Conservation (phyloP, 345 rosid genomes). For the rapeseed (Brassica napus) region DNA sequence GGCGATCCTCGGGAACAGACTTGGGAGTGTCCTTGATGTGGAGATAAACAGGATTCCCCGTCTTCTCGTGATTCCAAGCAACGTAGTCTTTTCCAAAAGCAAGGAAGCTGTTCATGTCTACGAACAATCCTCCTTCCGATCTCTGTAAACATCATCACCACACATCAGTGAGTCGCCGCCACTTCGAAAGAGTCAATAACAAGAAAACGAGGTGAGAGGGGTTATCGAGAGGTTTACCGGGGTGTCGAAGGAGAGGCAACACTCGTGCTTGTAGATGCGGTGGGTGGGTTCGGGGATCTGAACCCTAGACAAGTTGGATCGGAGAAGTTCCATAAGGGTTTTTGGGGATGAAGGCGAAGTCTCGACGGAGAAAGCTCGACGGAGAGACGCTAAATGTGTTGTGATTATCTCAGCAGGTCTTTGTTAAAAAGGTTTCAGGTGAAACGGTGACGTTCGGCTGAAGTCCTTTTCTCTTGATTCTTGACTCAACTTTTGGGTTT, state of each 20-base stretch:
- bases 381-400: no score
- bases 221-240: constrained; percentile 49
- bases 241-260: constrained; percentile 92
- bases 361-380: constrained; percentile 12
- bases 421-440: background rate
- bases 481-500: constrained; percentile 33
- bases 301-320: constrained; percentile 91
- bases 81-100: constrained; percentile 91
- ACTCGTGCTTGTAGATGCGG: constrained; percentile 96
- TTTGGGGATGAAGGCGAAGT: background rate
- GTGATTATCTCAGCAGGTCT: constrained; percentile 1
- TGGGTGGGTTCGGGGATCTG: constrained; percentile 99
- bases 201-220: constrained; percentile 10
- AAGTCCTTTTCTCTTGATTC: constrained; percentile 21
- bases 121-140: constrained; percentile 86
- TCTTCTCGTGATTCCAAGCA: constrained; percentile 87
- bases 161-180: background rate
- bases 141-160: constrained; percentile 51
- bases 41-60: constrained; percentile 85
- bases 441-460: constrained; percentile 34
- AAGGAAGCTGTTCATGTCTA: constrained; percentile 87
- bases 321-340: constrained; percentile 78
- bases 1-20: constrained; percentile 81
- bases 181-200: background rate
- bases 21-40: constrained; percentile 78